These are phyloP conservation scores for Capsicum pubescens DNA, from an alignment of 257 asterid species.

Conservation along the genomic window DNA sequence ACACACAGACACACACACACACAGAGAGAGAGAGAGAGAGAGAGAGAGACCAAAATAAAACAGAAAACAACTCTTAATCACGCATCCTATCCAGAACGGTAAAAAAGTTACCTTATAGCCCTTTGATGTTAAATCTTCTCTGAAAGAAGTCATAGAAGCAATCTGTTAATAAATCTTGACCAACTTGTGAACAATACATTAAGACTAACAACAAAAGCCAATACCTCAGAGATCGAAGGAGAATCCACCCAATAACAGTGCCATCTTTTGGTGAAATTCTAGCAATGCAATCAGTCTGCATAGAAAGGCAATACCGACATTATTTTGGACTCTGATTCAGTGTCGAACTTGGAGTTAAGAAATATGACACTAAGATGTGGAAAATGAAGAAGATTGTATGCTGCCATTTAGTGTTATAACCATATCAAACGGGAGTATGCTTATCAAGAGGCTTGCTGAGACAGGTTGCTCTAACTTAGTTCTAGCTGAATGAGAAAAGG, in stretches of 20 bases:
- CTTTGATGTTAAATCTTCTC: slow-evolving; percentile 57
- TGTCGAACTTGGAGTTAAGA: neutral
- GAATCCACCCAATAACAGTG: slow-evolving; percentile 78
- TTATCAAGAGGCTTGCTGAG: slow-evolving; percentile 6
- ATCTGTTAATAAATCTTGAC: slow-evolving; percentile 27
- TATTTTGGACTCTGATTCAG: neutral
- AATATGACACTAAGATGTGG: neutral
- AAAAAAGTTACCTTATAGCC: slow-evolving; percentile 54
- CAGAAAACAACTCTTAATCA: neutral
- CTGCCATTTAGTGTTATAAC: neutral
- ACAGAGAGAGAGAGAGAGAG: neutral
- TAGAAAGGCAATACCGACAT: neutral
- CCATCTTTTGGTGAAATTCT: slow-evolving; percentile 77
- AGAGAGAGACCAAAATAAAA: neutral
- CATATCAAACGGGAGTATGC: neutral
- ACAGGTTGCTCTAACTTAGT: slow-evolving; percentile 18
- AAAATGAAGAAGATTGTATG: neutral
- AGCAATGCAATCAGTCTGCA: slow-evolving; percentile 94
- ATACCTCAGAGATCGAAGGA: slow-evolving; percentile 75
- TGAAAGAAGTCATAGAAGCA: slow-evolving; percentile 37
- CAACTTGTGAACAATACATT: slow-evolving; percentile 16
- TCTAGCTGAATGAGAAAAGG: slow-evolving; percentile 3
- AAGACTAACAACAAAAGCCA: slow-evolving; percentile 22
- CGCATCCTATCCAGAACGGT: neutral
- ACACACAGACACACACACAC: too few relatives aligned